Evolutionary conservation across 2,329 filamentous ascomycete genomes (phyloP), one percentile per base, ranked within the genome.

Genomic region (Madurella fahalii): DNA sequence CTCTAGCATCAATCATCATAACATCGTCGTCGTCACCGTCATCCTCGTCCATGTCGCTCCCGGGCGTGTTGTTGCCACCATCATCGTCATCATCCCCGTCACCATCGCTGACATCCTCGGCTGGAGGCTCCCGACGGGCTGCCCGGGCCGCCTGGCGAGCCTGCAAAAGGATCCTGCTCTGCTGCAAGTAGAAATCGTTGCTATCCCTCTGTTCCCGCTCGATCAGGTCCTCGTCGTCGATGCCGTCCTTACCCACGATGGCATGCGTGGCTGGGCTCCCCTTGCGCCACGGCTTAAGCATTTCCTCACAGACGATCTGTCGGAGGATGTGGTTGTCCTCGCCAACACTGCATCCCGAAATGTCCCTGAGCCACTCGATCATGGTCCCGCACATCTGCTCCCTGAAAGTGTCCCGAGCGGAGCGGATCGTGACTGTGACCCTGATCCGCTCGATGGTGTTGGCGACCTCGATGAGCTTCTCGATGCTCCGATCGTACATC

Each of bases 341-440:
- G 1, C 90, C 90, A 45, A 96, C 88, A 50, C 84, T 87, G 70
- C 92, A 96, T 31, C 91, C 91, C 8, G 91, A 83, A 64, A 99
- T 95, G 70, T 99, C 95, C 50, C 86, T 82, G 17, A 99, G 80
- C 95, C 95, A 99, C 64, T 96, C 92, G 51, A 99, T 87, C 58
- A 99, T 93, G 15, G 91, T 90, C n/a, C 89, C 91, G 64, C 92
- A 96, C 95, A 99, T 99, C 69, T 97, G 89, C 69, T 99, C 94
- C 56, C 94, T 83, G 73, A 97, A 99, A 0, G 91, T 97, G 71
- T 99, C 94, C 63, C 95, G 83, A 5, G 94, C 85, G 9, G 93
- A 96, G 43, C 94, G 84, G 58, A 99, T 91, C 0, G 94, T 99
- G 47, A 96, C 90, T 0, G 94, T 97, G 54, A 99, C 84, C 68